Evolutionary conservation across 805 yeast species (phyloP).

Genomic region (Millerozyma acaciae): DNA sequence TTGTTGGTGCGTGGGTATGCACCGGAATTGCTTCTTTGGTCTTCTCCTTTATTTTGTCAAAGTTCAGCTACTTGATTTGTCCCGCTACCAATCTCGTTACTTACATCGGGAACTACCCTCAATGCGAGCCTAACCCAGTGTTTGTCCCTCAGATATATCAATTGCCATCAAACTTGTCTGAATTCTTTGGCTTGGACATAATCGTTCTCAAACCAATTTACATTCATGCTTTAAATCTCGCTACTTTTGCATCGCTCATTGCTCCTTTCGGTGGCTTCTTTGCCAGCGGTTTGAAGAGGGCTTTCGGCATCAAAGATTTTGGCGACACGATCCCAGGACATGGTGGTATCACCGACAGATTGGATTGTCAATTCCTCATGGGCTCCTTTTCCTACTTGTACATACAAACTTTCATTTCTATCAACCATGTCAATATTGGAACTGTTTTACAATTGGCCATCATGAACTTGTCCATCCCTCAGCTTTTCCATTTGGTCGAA

Average conservation of each 20-base stretch:
- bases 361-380: conserved; percentile 97
- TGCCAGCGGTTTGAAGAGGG: conserved; percentile 95
- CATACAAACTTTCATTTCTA: conserved; percentile 85
- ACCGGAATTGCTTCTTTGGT: conserved; percentile 72
- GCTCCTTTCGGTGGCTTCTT: conserved; percentile 99
- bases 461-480: conserved; percentile 61
- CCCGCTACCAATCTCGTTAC: conserved; percentile 71
- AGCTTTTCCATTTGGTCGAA: conserved; percentile 59
- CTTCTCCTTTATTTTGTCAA: conserved; percentile 60
- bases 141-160: conserved; percentile 76
- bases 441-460: conserved; percentile 72
- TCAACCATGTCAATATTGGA: conserved; percentile 67
- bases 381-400: conserved; percentile 92
- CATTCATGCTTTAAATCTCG: conserved; percentile 79
- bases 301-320: conserved; percentile 93
- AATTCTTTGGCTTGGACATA: conserved; percentile 36
- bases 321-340: conserved; percentile 99
- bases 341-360: conserved; percentile 96
- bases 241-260: conserved; percentile 92
- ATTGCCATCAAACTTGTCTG: conserved; percentile 65
- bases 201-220: conserved; percentile 80
- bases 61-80: conserved; percentile 76
- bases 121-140: conserved; percentile 86
- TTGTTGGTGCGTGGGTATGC: conserved; percentile 95
- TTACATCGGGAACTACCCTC: conserved; percentile 56